phyloP scores from a whole-genome alignment of 371 early-diverging fungal genomes.

The Furculomyces boomerangus region DNA sequence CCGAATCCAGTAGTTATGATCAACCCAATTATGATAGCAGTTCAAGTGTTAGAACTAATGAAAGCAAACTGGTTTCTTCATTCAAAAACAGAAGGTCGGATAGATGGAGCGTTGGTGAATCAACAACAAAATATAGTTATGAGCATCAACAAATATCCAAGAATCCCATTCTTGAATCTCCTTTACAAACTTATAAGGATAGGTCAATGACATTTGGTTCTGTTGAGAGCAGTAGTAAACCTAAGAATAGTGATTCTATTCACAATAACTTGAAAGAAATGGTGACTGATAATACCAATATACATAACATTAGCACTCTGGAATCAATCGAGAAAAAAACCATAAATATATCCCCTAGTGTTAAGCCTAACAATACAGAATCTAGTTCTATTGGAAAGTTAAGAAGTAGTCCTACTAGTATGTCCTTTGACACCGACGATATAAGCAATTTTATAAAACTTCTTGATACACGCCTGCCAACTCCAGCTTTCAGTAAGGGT shows the following conservation, averaged over 20 bases:
- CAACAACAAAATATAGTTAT: no score
- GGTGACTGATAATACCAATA: not conserved
- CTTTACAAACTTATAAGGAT: not conserved
- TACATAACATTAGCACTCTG: not conserved
- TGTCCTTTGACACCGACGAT: constrained; percentile 8
- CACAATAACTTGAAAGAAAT: no score
- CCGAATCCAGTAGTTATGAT: not conserved
- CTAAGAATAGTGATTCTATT: no score
- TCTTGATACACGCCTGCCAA: not conserved
- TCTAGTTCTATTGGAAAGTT: constrained; percentile 2
- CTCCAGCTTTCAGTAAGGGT: not conserved
- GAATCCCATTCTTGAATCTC: not conserved
- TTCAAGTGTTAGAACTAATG: not conserved
- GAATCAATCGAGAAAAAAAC: not conserved
- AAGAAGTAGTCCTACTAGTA: no score
- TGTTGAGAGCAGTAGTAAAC: not conserved
- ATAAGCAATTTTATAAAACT: constrained; percentile 4
- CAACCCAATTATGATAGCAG: not conserved
- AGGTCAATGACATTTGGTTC: no score
- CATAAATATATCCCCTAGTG: not conserved
- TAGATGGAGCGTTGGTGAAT: not conserved
- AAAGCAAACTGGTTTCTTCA: not conserved
- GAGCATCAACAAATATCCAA: not conserved
- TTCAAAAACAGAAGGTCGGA: not conserved
- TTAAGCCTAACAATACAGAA: not conserved